Conservation (phyloP, 2,329 filamentous ascomycete species). For the Curvularia lunata region DNA sequence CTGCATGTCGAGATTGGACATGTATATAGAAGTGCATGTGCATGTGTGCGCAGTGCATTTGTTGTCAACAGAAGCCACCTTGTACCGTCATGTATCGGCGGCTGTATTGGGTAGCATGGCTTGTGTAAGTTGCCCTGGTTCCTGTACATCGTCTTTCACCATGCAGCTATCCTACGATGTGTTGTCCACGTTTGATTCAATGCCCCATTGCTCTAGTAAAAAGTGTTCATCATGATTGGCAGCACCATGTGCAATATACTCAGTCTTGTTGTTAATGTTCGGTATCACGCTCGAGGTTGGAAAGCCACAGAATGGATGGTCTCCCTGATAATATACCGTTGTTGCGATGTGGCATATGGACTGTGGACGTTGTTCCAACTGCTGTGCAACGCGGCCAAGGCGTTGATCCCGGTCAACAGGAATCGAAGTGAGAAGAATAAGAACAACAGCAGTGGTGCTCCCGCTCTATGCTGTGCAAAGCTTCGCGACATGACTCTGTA, state of each 20-base stretch:
- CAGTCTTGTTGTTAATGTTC: not conserved
- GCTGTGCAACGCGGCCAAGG: conserved; percentile 22
- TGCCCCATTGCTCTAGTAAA: conserved; percentile 3
- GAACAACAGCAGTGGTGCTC: conserved; percentile 8
- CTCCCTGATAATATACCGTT: not conserved
- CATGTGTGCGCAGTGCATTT: conserved; percentile 16
- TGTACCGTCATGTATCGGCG: conserved; percentile 16
- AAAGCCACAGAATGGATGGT: not conserved
- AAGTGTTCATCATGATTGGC: not conserved
- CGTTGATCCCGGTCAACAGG: conserved; percentile 10
- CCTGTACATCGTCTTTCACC: conserved; percentile 22
- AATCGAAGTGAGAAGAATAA: not conserved
- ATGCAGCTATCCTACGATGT: conserved; percentile 24
- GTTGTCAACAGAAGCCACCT: conserved; percentile 15
- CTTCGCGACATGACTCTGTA: not conserved
- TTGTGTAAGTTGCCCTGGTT: conserved; percentile 27
- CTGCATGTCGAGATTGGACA: not conserved
- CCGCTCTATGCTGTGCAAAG: not conserved
- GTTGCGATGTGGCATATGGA: not conserved
- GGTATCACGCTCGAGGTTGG: not conserved
- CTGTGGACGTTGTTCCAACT: not conserved
- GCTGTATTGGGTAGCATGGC: conserved; percentile 23
- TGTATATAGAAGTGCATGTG: not conserved
- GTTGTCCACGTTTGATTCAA: conserved; percentile 17
- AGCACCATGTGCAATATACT: not conserved